Conservation (phyloP, 805 yeast species). For the Suhomyces vadensis region DNA sequence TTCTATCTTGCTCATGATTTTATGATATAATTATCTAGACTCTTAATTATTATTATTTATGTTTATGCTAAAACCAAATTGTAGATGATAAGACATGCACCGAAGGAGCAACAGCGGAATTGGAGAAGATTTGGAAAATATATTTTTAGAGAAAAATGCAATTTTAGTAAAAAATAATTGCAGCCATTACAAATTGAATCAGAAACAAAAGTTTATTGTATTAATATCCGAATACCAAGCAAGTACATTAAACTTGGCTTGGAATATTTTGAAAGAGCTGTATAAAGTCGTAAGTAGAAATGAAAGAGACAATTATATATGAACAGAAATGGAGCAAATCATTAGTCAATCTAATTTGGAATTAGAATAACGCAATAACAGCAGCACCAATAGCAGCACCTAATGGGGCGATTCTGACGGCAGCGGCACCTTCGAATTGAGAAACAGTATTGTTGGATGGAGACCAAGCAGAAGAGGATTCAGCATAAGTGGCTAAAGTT, state of each 20-base stretch:
- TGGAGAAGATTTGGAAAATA: no score
- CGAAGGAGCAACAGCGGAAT: no score
- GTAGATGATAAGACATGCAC: no score
- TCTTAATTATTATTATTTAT: no score
- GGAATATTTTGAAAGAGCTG: not conserved
- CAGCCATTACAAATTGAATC: not conserved
- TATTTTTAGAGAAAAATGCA: not conserved
- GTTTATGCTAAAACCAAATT: no score
- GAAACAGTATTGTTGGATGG: conserved; percentile 11
- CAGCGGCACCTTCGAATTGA: conserved; percentile 14
- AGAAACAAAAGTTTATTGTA: not conserved
- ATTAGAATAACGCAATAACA: conserved; percentile 34
- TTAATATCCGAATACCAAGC: not conserved
- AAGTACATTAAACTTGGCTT: not conserved
- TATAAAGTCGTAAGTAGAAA: not conserved
- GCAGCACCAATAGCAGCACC: conserved; percentile 36
- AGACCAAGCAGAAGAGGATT: not conserved
- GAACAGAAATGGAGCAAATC: not conserved
- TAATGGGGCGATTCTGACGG: conserved; percentile 21
- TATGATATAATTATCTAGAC: no score
- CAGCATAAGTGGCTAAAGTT: not conserved
- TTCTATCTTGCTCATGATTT: no score
- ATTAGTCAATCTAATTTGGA: no score
- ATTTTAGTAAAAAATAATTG: not conserved
- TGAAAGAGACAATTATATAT: conserved; percentile 1